phyloP scores from a whole-genome alignment of 305 asterid genomes.

The Fraxinus sp. region DNA sequence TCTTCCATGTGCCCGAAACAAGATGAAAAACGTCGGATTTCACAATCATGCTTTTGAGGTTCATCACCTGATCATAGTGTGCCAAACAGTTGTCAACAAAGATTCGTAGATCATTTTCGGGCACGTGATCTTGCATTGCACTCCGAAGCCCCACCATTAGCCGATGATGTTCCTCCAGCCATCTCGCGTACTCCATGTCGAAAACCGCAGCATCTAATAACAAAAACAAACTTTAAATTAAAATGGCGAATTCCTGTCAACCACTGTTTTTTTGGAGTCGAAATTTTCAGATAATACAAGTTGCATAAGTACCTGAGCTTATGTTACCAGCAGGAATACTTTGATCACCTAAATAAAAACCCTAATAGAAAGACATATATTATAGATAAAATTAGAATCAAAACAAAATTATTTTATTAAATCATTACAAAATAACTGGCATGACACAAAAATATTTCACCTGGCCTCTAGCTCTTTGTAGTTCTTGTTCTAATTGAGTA shows the following conservation, averaged over 20 bases:
- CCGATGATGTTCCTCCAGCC: conserved; percentile 86
- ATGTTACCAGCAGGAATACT: conserved; percentile 46
- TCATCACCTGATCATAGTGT: conserved; percentile 61
- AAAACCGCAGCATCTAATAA: conserved; percentile 55
- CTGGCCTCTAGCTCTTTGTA: conserved; percentile 33
- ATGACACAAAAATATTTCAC: conserved; percentile 19
- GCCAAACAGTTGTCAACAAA: conserved; percentile 60
- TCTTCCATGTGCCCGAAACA: conserved; percentile 80
- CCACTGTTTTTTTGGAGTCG: not conserved
- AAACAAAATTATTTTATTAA: not conserved
- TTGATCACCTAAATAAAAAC: conserved; percentile 68
- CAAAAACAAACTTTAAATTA: not conserved
- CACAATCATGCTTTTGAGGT: conserved; percentile 56
- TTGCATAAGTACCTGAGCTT: conserved; percentile 55
- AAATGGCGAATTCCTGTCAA: not conserved
- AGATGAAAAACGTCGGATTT: conserved; percentile 80
- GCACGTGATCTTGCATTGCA: conserved; percentile 59
- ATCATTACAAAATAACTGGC: not conserved
- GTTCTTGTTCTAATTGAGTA: conserved; percentile 32
- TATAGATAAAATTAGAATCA: not conserved
- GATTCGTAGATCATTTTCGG: conserved; percentile 68
- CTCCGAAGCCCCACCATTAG: conserved; percentile 64
- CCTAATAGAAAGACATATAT: conserved; percentile 43
- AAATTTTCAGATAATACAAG: not conserved
- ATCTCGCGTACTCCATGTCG: conserved; percentile 78